A percentile compares a stretch with the other conserved stretches of the same genome.
Conservation (phyloP, 345 rosid genomes). For the Lumnitzera littorea region DNA sequence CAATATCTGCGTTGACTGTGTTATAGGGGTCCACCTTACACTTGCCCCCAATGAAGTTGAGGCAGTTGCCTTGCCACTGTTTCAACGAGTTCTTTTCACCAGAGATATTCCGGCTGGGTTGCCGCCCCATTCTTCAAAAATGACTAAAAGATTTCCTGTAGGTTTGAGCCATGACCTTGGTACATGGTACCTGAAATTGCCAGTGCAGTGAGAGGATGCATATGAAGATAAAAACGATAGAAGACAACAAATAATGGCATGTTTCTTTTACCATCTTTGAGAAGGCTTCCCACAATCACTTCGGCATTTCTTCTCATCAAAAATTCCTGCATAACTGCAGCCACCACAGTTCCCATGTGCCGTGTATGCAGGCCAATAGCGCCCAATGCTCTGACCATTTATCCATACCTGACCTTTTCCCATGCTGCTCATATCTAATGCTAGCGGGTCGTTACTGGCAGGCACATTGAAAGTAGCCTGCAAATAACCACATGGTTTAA, state of each 20-base stretch:
- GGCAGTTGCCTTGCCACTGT: too few relatives aligned
- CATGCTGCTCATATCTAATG: conserved; percentile 41
- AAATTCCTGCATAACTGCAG: conserved; percentile 14
- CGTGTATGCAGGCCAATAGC: conserved; percentile 38
- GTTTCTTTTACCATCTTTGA: conserved; percentile 15
- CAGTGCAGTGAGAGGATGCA: too few relatives aligned
- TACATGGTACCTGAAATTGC: conserved; percentile 17
- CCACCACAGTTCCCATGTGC: conserved; percentile 9
- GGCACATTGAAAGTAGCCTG: conserved; percentile 47
- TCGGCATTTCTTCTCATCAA: conserved; percentile 10
- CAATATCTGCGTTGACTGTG: too few relatives aligned
- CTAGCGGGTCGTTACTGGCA: conserved; percentile 22
- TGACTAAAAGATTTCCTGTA: conserved; percentile 14
- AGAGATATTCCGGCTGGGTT: conserved; percentile 12
- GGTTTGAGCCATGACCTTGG: conserved; percentile 20
- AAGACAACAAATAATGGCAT: neutral
- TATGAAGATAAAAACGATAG: neutral
- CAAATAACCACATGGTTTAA: neutral
- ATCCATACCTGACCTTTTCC: conserved; percentile 60
- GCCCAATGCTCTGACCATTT: conserved; percentile 45
- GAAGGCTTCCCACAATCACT: conserved; percentile 16
- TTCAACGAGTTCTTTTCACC: conserved; percentile 6
- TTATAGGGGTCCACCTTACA: too few relatives aligned
- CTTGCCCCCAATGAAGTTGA: too few relatives aligned
- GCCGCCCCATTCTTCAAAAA: conserved; percentile 21